phyloP scores from a whole-genome alignment of 2,329 filamentous ascomycete genomes.

The Cercospora sesami region DNA sequence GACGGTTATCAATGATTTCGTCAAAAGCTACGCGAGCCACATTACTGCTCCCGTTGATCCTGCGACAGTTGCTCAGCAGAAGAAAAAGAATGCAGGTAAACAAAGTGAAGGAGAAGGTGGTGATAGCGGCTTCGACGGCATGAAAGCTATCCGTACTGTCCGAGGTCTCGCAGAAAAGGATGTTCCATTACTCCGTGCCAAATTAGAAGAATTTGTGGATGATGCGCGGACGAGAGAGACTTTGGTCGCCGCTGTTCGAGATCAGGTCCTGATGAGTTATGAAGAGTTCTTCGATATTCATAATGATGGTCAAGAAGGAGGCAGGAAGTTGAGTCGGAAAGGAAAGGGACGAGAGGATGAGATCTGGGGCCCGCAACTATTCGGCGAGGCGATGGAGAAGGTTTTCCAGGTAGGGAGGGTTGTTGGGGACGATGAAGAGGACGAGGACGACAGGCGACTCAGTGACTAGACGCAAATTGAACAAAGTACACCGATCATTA shows the following conservation, averaged over 20 bases:
- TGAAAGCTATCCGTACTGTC: slow-evolving; percentile 46
- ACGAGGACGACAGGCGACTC: slow-evolving; percentile 25
- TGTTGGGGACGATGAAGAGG: slow-evolving; percentile 36
- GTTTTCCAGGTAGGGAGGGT: slow-evolving; percentile 58
- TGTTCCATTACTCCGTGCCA: slow-evolving; percentile 55
- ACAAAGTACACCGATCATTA: neutral
- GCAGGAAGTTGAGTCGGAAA: slow-evolving; percentile 47
- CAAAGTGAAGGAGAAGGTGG: neutral
- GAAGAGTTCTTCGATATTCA: slow-evolving; percentile 63
- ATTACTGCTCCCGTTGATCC: slow-evolving; percentile 54
- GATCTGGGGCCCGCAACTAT: slow-evolving; percentile 65
- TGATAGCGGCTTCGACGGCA: slow-evolving; percentile 29
- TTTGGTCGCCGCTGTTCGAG: slow-evolving; percentile 64
- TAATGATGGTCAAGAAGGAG: slow-evolving; percentile 42
- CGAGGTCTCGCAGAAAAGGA: slow-evolving; percentile 59
- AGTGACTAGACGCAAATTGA: slow-evolving; percentile 19
- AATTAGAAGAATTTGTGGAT: slow-evolving; percentile 63
- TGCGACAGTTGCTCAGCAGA: slow-evolving; percentile 26
- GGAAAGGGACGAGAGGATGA: slow-evolving; percentile 63
- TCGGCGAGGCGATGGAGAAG: slow-evolving; percentile 61
- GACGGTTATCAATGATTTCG: slow-evolving; percentile 66
- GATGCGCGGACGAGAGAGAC: slow-evolving; percentile 66
- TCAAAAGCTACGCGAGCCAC: slow-evolving; percentile 56
- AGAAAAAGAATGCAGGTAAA: neutral
- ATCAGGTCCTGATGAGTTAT: slow-evolving; percentile 62